Conservation (phyloP, 73 alveolate species). For the Paramecium sonneborni region DNA sequence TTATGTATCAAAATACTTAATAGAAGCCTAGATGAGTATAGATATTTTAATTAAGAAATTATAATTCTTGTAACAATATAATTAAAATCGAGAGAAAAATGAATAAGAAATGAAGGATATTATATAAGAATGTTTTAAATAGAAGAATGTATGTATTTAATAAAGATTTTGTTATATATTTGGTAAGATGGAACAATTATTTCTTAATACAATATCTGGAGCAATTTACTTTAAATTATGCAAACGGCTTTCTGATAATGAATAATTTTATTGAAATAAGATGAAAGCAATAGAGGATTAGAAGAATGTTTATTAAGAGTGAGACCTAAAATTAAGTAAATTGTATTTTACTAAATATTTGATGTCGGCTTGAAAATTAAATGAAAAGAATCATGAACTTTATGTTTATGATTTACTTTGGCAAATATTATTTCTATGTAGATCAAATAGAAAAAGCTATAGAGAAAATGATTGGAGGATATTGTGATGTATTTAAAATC, state of each 20-base stretch:
- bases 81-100: constrained; percentile 3
- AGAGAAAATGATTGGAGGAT: neutral
- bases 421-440: neutral
- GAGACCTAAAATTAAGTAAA: neutral
- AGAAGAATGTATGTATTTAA: neutral
- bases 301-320: neutral
- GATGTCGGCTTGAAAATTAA: constrained; percentile 29
- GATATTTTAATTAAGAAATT: neutral
- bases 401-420: neutral
- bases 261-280: neutral
- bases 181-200: constrained; percentile 37
- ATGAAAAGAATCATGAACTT: neutral
- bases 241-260: neutral
- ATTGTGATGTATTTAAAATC: neutral
- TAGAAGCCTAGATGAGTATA: neutral
- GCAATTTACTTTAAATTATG: neutral
- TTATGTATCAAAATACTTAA: neutral
- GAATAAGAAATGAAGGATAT: constrained; percentile 26
- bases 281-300: constrained; percentile 25
- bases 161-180: constrained; percentile 16
- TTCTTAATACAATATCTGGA: neutral
- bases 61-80: neutral
- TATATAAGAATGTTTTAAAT: neutral
- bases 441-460: neutral
- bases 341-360: neutral